Evolutionary conservation across 73 alveolate genomes (phyloP), one percentile per base, ranked within the genome.

Genomic region (Tetrahymena elliotti): DNA sequence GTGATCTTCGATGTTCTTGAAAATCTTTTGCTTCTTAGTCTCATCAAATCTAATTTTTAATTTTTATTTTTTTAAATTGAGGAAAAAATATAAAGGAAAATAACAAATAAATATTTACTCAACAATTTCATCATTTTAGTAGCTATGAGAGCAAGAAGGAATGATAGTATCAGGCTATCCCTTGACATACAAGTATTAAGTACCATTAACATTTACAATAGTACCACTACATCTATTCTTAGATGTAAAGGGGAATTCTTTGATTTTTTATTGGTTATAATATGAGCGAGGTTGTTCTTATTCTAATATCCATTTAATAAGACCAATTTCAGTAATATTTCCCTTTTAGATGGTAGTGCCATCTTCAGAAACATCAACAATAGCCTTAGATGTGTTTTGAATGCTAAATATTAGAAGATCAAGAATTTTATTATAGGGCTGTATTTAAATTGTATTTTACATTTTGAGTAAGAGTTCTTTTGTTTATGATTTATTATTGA

Each of bases 301-400:
- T 68, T 83, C 96, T 40, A 54, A 88, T 38, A 95, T 33, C 94
- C 83, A 95, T 88, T 93, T 95, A 93, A 93, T 93, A 6, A 95
- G 52, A 83, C 96, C 97, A 38, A 93, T 95, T 93, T 95, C 97
- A 41, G 97, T 95, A 94, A 95, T 95, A 95, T 95, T 96, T 8
- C 97, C 97, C 93, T 95, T 95, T 95, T 93, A 95, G 15, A 95
- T 84, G n/a, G 33, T 35, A 16, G 83, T 68, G 13, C 95, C 95
- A 31, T 95, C 93, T n/a, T 82, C 93, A 95, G 93, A 84, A 13
- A 82, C 92, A 6, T 94, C 95, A 93, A 93, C 97, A 36, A 95
- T 96, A 35, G 93, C 96, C 24, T 93, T 54, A 31, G 94, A 93
- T 53, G 94, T 95, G 83, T 38, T 38, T 84, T 53, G 41, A 35